phyloP scores from a whole-genome alignment of 225 moss, liverwort and hornwort genomes.

The Ulota crispa region DNA sequence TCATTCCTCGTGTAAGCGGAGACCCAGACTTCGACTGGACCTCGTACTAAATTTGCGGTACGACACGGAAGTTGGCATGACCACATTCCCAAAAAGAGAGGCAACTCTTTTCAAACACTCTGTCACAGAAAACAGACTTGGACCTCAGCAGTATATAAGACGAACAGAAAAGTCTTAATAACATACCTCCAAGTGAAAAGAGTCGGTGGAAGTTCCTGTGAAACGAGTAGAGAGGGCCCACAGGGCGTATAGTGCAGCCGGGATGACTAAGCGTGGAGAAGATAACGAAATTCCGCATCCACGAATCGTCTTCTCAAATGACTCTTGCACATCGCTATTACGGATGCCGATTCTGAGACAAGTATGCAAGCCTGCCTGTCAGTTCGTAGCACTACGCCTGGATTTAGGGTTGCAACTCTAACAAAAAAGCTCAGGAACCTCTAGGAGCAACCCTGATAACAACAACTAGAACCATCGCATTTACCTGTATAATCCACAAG shows the following conservation, averaged over 20 bases:
- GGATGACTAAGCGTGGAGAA: conserved; percentile 82
- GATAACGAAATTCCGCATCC: conserved; percentile 74
- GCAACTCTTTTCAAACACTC: neutral
- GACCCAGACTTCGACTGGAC: conserved; percentile 9
- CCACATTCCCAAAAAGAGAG: neutral
- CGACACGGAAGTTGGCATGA: neutral
- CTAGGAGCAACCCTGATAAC: neutral
- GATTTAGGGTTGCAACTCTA: no score
- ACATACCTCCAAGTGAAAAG: conserved; percentile 59
- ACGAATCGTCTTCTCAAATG: conserved; percentile 61
- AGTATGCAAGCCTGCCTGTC: neutral
- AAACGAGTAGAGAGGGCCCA: conserved; percentile 59
- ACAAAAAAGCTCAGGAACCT: neutral
- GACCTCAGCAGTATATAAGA: neutral
- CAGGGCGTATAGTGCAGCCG: conserved; percentile 61
- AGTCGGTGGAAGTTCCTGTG: conserved; percentile 40
- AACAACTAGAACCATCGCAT: conserved; percentile 6
- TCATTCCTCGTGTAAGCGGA: conserved; percentile 8
- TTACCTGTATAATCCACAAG: neutral
- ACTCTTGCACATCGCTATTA: conserved; percentile 68
- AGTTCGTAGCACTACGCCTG: neutral
- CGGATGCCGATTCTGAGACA: conserved; percentile 74
- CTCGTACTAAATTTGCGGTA: neutral
- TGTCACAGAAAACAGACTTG: neutral
- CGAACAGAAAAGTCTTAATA: neutral